A percentile compares a stretch with the other conserved stretches of the same genome.
These are phyloP conservation scores for Debaryomycetaceae sp. DNA, from an alignment of 1,139 yeast species.

Conservation along the genomic window DNA sequence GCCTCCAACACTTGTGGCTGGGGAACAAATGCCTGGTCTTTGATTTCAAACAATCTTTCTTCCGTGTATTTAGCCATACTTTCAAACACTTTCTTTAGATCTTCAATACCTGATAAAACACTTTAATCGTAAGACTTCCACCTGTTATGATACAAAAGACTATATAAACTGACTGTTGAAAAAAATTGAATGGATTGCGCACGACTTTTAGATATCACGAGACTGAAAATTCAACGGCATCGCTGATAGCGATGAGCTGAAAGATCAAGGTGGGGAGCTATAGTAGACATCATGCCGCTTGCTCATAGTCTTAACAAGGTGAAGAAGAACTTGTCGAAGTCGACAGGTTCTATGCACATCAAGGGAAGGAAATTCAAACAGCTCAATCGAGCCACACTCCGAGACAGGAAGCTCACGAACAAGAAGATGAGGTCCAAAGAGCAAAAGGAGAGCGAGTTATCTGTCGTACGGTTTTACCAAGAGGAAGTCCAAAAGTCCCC, in stretches of 20 bases:
- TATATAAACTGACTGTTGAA: neutral
- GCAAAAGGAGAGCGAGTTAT: conserved; percentile 56
- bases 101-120: neutral
- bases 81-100: neutral
- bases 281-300: conserved; percentile 59
- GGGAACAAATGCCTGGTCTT: conserved; percentile 56
- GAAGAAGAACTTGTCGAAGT: conserved; percentile 55
- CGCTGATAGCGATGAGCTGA: conserved; percentile 9
- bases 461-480: conserved; percentile 61
- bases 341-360: conserved; percentile 71
- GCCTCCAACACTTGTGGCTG: conserved; percentile 61
- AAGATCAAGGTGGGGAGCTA: neutral
- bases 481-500: conserved; percentile 45
- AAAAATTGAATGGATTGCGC: neutral
- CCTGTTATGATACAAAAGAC: neutral
- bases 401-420: conserved; percentile 66
- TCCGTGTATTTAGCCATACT: conserved; percentile 63
- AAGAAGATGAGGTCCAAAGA: conserved; percentile 56
- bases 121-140: neutral
- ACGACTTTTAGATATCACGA: neutral
- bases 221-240: neutral
- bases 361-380: conserved; percentile 86
- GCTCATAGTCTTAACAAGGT: conserved; percentile 74
- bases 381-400: conserved; percentile 76
- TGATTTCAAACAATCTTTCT: conserved; percentile 60